A percentile compares a stretch with the other conserved stretches of the same genome.
Evolutionary conservation across 2,329 filamentous ascomycete genomes (phyloP).

Genomic region (Endoconidiophora polonica): DNA sequence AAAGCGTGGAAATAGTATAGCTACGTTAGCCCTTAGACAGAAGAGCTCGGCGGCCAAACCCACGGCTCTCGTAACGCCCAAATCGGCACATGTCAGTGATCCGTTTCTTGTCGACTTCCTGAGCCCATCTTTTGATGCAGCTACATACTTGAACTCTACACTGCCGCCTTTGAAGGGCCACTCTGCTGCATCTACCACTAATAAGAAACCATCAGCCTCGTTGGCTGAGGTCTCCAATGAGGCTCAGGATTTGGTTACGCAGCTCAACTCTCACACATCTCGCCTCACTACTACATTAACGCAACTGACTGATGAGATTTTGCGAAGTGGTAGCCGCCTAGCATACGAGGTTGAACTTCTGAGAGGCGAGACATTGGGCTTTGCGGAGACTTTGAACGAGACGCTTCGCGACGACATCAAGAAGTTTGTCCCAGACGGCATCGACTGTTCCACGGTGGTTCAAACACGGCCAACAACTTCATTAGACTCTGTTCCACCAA

Average conservation of each 20-base stretch:
- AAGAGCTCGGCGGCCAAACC: slow-evolving; percentile 7
- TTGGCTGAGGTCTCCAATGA: slow-evolving; percentile 65
- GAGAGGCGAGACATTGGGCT: slow-evolving; percentile 68
- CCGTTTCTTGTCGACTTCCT: slow-evolving; percentile 61
- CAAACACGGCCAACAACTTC: slow-evolving; percentile 8
- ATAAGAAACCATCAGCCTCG: slow-evolving; percentile 21
- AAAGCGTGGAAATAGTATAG: slow-evolving; percentile 9
- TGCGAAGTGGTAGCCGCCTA: slow-evolving; percentile 71
- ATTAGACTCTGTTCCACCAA: not conserved
- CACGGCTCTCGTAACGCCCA: slow-evolving; percentile 24
- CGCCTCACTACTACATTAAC: slow-evolving; percentile 68
- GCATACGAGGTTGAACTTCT: slow-evolving; percentile 91
- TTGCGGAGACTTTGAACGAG: slow-evolving; percentile 63
- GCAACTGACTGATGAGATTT: slow-evolving; percentile 83
- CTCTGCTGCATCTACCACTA: not conserved
- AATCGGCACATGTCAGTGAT: slow-evolving; percentile 51
- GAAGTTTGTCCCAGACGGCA: slow-evolving; percentile 47
- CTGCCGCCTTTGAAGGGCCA: slow-evolving; percentile 46
- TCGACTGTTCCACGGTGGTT: slow-evolving; percentile 19
- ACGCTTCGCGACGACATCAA: slow-evolving; percentile 53
- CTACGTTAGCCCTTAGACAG: slow-evolving; percentile 7
- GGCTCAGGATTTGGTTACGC: slow-evolving; percentile 69
- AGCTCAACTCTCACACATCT: slow-evolving; percentile 76
- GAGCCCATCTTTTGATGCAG: slow-evolving; percentile 60
- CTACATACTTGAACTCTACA: slow-evolving; percentile 66